Conservation (phyloP, 306 rosid species). For the Quercus variabilis region DNA sequence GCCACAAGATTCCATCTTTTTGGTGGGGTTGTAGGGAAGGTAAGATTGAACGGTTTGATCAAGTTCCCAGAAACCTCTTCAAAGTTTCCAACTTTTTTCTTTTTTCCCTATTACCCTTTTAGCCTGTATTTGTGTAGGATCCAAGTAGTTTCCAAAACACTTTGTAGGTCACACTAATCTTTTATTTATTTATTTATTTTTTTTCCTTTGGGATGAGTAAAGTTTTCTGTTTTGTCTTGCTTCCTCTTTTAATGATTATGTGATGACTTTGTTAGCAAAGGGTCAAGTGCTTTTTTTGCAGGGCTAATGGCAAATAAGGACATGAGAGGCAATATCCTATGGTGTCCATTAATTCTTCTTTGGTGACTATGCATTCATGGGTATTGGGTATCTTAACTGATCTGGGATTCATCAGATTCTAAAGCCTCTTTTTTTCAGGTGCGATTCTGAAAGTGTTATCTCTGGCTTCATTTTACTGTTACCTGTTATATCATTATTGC, state of each 20-base stretch:
- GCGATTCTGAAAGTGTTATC: conserved; percentile 20
- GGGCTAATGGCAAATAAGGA: conserved; percentile 21
- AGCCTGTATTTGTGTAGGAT: conserved; percentile 50
- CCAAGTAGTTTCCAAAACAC: conserved; percentile 47
- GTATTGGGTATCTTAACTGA: conserved; percentile 44
- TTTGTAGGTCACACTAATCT: conserved; percentile 8
- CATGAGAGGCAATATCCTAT: conserved; percentile 24
- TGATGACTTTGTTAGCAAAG: conserved; percentile 11
- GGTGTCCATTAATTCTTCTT: conserved; percentile 19
- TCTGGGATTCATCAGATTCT: conserved; percentile 46
- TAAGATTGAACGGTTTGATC: conserved; percentile 8
- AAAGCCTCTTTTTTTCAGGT: conserved; percentile 41
- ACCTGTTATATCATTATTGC: neutral
- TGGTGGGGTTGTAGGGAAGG: conserved; percentile 20
- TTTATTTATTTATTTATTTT: neutral
- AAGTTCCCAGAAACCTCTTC: conserved; percentile 22
- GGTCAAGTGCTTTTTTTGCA: conserved; percentile 15
- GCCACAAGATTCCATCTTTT: conserved; percentile 14
- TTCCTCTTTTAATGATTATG: conserved; percentile 5
- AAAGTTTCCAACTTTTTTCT: neutral
- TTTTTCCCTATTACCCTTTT: conserved; percentile 25
- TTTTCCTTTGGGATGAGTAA: neutral
- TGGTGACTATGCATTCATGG: conserved; percentile 44
- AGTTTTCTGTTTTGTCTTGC: too few species aligned
- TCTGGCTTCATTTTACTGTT: conserved; percentile 11